Conservation (phyloP, 2,329 filamentous ascomycete genomes). For the Aspergillus eucalypticola region DNA sequence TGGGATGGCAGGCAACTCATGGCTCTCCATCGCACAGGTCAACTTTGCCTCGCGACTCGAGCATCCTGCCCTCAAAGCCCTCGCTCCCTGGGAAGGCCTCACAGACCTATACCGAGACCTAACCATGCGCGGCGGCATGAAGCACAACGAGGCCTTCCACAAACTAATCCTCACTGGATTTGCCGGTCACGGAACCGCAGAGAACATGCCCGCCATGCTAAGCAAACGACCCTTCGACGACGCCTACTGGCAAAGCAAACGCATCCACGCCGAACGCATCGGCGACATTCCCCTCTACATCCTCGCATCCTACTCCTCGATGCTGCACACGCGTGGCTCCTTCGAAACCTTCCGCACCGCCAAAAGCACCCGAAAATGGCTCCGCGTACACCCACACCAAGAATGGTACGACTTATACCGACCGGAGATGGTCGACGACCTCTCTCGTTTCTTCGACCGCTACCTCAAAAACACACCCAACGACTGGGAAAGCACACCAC, state of each 20-base stretch:
- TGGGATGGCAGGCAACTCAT: constrained; percentile 22
- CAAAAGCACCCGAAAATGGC: constrained; percentile 22
- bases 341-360: constrained; percentile 21
- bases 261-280: constrained; percentile 21
- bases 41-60: constrained; percentile 16
- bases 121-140: constrained; percentile 18
- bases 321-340: constrained; percentile 24
- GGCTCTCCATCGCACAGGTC: constrained; percentile 16
- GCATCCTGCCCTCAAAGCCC: constrained; percentile 22
- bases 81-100: constrained; percentile 26
- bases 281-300: constrained; percentile 25
- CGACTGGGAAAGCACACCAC: constrained; percentile 11
- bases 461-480: constrained; percentile 9
- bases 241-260: constrained; percentile 27
- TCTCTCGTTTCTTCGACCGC: constrained; percentile 8
- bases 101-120: constrained; percentile 21
- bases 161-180: constrained; percentile 17
- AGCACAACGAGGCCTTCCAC: constrained; percentile 17
- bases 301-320: constrained; percentile 25
- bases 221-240: constrained; percentile 20
- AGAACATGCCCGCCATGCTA: constrained; percentile 18
- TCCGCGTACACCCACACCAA: constrained; percentile 10
- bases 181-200: constrained; percentile 9
- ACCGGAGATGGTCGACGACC: constrained; percentile 9
- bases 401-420: constrained; percentile 14